phyloP scores from a whole-genome alignment of 441 rosid genomes.

The Populus hybrid region DNA sequence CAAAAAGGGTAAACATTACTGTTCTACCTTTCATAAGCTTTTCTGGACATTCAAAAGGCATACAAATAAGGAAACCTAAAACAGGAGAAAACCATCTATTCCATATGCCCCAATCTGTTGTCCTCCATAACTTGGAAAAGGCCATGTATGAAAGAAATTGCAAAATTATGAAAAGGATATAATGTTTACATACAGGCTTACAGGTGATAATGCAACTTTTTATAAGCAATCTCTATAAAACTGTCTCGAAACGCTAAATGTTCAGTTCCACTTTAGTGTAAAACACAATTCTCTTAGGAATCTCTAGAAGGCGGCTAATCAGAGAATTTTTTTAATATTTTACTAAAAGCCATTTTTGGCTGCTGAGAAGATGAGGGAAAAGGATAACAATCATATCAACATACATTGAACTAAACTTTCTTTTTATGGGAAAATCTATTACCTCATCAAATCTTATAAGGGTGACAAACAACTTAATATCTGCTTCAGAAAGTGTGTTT shows the following conservation, averaged over 20 bases:
- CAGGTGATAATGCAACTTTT: neutral
- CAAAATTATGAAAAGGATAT: neutral
- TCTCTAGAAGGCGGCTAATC: neutral
- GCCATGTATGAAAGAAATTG: too few relatives aligned
- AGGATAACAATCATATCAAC: neutral
- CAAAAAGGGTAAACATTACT: neutral
- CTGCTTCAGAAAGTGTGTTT: slow-evolving; percentile 61
- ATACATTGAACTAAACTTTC: neutral
- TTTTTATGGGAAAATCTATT: slow-evolving; percentile 2
- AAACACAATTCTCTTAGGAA: neutral
- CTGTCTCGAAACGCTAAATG: neutral
- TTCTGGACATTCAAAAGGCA: neutral
- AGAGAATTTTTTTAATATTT: too few relatives aligned
- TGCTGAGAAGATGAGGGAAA: neutral
- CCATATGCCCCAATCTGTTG: neutral
- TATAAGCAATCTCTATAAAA: neutral
- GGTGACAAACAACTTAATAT: slow-evolving; percentile 77
- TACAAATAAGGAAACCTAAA: neutral
- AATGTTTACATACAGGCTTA: neutral
- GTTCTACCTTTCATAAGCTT: neutral
- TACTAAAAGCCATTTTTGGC: neutral
- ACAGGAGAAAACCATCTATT: neutral
- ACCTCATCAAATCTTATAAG: slow-evolving; percentile 95
- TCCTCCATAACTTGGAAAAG: neutral
- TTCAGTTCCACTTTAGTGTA: neutral